Conservation (phyloP, 179 eudicot species). For the Beta macrorhiza region DNA sequence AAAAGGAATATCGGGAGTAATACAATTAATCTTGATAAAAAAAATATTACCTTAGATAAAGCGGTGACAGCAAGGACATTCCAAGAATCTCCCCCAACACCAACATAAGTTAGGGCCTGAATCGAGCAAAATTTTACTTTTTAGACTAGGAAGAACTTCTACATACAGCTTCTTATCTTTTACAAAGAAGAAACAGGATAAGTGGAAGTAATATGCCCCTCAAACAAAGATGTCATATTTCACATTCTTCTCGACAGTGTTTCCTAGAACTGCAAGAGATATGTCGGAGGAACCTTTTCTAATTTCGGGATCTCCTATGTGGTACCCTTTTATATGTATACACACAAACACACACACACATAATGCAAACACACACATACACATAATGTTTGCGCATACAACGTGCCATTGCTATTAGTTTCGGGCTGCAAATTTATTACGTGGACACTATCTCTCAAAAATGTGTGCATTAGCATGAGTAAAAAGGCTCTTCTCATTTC, state of each 20-base stretch:
- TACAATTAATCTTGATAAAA: neutral
- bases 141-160: too few relatives aligned
- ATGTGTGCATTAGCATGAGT: neutral
- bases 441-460: neutral
- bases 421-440: neutral
- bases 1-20: neutral
- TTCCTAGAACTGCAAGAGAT: neutral
- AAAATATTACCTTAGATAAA: conserved; percentile 62
- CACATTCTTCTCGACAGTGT: neutral
- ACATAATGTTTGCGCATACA: neutral
- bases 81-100: conserved; percentile 70
- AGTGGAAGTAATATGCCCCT: too few relatives aligned
- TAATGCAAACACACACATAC: neutral
- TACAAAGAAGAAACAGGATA: too few relatives aligned
- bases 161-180: too few relatives aligned
- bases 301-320: neutral
- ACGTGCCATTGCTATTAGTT: neutral
- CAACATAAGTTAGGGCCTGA: conserved; percentile 76
- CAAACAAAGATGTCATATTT: neutral
- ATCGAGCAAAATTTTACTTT: conserved; percentile 24
- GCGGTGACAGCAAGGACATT: conserved; percentile 69
- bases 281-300: too few relatives aligned
- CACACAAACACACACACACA: neutral
- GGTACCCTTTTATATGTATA: neutral
- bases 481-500: neutral